These are phyloP conservation scores for Starmerella vitae DNA, from an alignment of 805 yeast genomes.

Conservation along the genomic window DNA sequence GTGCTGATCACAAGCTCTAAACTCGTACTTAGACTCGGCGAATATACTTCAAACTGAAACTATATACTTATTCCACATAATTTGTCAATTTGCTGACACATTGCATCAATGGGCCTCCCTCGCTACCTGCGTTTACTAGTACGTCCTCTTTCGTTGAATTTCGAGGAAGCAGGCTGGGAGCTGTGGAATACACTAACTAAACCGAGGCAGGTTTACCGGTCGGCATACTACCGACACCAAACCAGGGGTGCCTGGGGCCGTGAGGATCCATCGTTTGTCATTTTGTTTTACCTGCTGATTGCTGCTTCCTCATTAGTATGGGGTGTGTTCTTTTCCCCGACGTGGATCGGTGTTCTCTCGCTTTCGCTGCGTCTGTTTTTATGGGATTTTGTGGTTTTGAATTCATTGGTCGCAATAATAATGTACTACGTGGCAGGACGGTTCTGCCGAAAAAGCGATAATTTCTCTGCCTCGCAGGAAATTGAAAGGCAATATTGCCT, in stretches of 20 bases:
- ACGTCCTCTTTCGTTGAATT: constrained; percentile 71
- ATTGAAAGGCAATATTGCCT: constrained; percentile 92
- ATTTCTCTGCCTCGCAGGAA: constrained; percentile 1
- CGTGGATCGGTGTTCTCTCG: constrained; percentile 44
- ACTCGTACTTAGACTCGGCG: not conserved
- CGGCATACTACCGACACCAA: constrained; percentile 70
- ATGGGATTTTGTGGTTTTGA: constrained; percentile 64
- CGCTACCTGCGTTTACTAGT: constrained; percentile 33
- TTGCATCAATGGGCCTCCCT: constrained; percentile 20
- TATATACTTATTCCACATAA: too few relatives aligned
- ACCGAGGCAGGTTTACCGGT: constrained; percentile 71
- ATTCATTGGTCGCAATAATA: constrained; percentile 52
- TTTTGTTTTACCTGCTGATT: constrained; percentile 53
- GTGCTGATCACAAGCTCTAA: constrained; percentile 17
- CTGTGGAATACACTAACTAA: constrained; percentile 55
- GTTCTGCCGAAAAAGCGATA: constrained; percentile 31
- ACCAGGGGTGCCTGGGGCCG: constrained; percentile 71
- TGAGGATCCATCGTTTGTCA: constrained; percentile 82
- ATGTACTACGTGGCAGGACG: constrained; percentile 62
- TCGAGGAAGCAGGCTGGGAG: constrained; percentile 91
- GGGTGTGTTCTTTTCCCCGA: constrained; percentile 73
- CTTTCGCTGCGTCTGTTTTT: constrained; percentile 71
- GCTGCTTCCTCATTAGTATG: constrained; percentile 71
- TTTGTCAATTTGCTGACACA: too few relatives aligned
- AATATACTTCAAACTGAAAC: too few relatives aligned